Base-by-base conservation (phyloP, 2,329 filamentous ascomycete genomes). In the Chaetomiaceae sp. region DNA sequence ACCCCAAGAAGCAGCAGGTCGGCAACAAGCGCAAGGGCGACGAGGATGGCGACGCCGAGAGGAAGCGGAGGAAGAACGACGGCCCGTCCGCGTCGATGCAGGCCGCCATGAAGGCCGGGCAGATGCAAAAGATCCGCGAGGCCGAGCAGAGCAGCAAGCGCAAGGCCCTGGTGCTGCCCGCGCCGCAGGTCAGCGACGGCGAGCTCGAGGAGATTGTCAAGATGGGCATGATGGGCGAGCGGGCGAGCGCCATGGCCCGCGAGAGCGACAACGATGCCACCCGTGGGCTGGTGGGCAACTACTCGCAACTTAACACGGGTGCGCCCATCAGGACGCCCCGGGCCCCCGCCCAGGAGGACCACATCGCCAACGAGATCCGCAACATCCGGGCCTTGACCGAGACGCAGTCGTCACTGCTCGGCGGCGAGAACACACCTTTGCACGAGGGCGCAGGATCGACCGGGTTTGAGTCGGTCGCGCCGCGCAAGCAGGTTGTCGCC, bases 161-260 rank as follows among this genome's bases (percentile, higher is more conserved):
- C 51, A 82, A 89, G 51, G 73, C 85, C 6, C 75, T 99, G n/a
- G 83, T 85, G 40, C 74, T 99, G 21, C 93, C 93, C 8, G 76
- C 87, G 20, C 93, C 93, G 8, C 93, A 99, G 70, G 89, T 99
- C 61, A 85, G 88, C 67, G 93, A 99, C 63, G 79, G 83, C 38
- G 93, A 99, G 70, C 75, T 99, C 53, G 93, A 99, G 65, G 91
- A 96, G 59, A 97, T 99, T 63, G 89, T 99, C 58, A 99, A 99
- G 74, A 95, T 97, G 90, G 92, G 93, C 39, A 87, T 95, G 79
- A 82, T 90, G 54, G 93, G 92, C 33, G 90, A 96, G 64, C 84
- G 86, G 45, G 93, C 93, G 38, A 90, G 84, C 62, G 73, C 78
- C 56, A 75, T 87, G 66, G 89, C 88, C 4, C 81, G 81, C 39